Conservation (phyloP, 2,329 filamentous ascomycete species). For the Berkeleyomyces rouxiae region DNA sequence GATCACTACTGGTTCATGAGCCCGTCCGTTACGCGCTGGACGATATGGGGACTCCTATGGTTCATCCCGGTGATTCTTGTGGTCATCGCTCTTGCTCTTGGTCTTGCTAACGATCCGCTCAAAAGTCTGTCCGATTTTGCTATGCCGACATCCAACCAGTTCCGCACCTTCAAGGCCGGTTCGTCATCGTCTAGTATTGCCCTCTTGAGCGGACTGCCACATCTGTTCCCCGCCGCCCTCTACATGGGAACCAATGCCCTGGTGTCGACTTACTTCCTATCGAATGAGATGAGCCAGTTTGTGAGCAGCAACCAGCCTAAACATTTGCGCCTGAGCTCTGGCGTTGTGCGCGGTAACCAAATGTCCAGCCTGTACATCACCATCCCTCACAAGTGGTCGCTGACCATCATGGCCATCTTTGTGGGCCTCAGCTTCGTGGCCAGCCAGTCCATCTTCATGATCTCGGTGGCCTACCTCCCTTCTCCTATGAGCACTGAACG, state of each 20-base stretch:
- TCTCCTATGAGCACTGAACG: conserved; percentile 13
- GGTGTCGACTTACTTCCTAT: conserved; percentile 31
- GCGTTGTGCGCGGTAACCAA: conserved; percentile 28
- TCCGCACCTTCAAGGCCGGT: conserved; percentile 20
- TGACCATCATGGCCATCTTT: conserved; percentile 29
- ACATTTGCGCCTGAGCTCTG: conserved; percentile 32
- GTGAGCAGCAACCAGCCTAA: conserved; percentile 18
- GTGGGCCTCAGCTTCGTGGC: conserved; percentile 28
- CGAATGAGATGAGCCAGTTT: conserved; percentile 32
- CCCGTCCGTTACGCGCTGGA: conserved; percentile 28
- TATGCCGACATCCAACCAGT: conserved; percentile 21
- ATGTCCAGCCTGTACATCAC: conserved; percentile 33
- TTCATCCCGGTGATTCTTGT: conserved; percentile 22
- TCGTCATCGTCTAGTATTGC: conserved; percentile 19
- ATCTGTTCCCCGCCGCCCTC: conserved; percentile 30
- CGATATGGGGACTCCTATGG: conserved; percentile 25
- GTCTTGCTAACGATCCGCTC: conserved; percentile 20
- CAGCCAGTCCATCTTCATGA: conserved; percentile 28
- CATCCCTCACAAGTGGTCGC: conserved; percentile 30
- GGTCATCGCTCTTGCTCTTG: conserved; percentile 24
- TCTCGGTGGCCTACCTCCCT: conserved; percentile 18
- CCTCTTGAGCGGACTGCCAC: conserved; percentile 30
- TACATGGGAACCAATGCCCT: conserved; percentile 33
- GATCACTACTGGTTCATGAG: conserved; percentile 30
- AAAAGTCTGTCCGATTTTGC: conserved; percentile 25